Evolutionary conservation across 2,329 filamentous ascomycete species (phyloP), one percentile per base, ranked within the genome.

Genomic region (Pseudopithomyces chartarum): DNA sequence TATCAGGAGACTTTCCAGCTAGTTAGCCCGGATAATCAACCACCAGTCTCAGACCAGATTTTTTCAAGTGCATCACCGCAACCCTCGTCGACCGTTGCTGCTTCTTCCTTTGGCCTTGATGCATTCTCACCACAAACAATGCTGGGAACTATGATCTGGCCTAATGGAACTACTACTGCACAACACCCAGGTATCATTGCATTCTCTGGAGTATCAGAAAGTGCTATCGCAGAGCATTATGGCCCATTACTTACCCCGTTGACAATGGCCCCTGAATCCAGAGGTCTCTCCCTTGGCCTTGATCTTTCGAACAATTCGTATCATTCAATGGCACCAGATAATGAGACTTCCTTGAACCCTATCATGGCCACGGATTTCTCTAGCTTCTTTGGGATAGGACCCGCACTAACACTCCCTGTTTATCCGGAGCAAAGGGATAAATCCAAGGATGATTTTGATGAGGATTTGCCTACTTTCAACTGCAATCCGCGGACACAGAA

Each of bases 401-500:
- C 43, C 12, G 8, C 43, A 13, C 23, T 15, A 17, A 12, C 43
- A 3, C 13, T 23, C 17, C 23, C 43, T 15, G 10, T 20, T n/a
- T 7, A 7, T 15, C 13, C 8, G n/a, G 10, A 8, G 33, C 26
- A 26, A 2, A 44, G n/a, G 3, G 26, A 8, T 2, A 46, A 13
- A 17, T 7, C 26, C 3, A 15, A 23, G 3, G 20, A 15, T 26
- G 15, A 6, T 5, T 39, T 19, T 2, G 33, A 46, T 7, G 77
- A 81, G 47, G 73, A 72, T 3, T 81, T 79, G 79, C 76, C 75
- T n/a, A 76, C 73, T 19, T 81, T 81, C 62, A 72, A 77, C 38
- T 82, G 79, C 64, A 79, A 76, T 33, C 78, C 78, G 22, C 74
- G 74, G 22, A 66, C 76, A 32, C 65, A 77, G 52, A 79, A 80